These are phyloP conservation scores for Aureobasidium sp. DNA, from an alignment of 2,329 filamentous ascomycete genomes.

Conservation along the genomic window DNA sequence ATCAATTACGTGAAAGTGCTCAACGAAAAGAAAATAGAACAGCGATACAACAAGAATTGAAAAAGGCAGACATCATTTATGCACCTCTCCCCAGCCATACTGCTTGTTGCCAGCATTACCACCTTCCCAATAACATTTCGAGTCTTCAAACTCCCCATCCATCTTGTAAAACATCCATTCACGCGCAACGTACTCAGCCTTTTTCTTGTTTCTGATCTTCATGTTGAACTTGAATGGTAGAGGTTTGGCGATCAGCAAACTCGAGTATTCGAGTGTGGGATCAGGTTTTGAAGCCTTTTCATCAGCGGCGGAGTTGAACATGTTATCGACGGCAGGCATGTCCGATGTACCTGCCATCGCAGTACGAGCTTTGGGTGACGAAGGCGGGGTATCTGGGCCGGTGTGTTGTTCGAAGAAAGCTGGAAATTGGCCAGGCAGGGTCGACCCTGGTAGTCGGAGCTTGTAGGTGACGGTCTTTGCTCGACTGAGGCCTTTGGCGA, in stretches of 20 bases:
- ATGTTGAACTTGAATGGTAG: slow-evolving; percentile 36
- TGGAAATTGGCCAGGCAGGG: slow-evolving; percentile 1
- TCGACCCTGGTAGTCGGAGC: not conserved
- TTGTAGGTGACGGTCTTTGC: slow-evolving; percentile 2
- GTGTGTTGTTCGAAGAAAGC: slow-evolving; percentile 10
- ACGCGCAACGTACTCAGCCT: slow-evolving; percentile 24
- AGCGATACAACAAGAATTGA: not conserved
- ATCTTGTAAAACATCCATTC: slow-evolving; percentile 28
- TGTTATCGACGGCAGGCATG: slow-evolving; percentile 1
- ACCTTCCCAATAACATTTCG: slow-evolving; percentile 30
- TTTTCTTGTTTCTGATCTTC: slow-evolving; percentile 24
- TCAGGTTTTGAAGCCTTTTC: slow-evolving; percentile 18
- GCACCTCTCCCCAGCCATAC: slow-evolving; percentile 17
- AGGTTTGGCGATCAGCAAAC: slow-evolving; percentile 38
- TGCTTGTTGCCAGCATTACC: slow-evolving; percentile 19
- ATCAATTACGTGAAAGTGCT: no score
- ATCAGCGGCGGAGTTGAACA: slow-evolving; percentile 11
- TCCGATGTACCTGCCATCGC: slow-evolving; percentile 9
- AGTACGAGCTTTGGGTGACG: not conserved
- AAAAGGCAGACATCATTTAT: not conserved
- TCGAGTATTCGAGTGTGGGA: slow-evolving; percentile 36
- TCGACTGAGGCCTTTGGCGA: not conserved
- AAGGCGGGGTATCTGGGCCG: slow-evolving; percentile 4
- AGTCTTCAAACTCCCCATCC: slow-evolving; percentile 31
- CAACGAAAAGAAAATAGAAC: no score